A percentile compares a stretch with the other conserved stretches of the same genome.
These are phyloP conservation scores for Isoetes taiwanensis DNA, from an alignment of 75 land plant genomes.

Conservation along the genomic window DNA sequence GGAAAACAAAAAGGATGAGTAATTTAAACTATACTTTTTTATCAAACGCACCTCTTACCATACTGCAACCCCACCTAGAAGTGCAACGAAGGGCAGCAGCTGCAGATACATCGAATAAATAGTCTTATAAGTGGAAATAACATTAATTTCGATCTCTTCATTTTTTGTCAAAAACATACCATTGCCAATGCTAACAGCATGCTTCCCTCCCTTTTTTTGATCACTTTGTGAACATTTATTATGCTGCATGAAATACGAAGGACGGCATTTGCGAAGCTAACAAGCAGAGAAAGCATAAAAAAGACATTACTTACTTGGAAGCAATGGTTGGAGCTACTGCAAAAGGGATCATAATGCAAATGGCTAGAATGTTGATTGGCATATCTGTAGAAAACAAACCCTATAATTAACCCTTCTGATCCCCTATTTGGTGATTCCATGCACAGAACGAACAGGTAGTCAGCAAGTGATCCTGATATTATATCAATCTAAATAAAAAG, in stretches of 20 bases:
- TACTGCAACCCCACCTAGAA: conserved; percentile 49
- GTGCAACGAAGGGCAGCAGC: conserved; percentile 73
- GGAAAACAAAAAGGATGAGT: neutral
- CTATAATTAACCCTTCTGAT: too few species aligned
- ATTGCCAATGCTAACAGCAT: conserved; percentile 85
- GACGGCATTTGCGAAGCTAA: neutral
- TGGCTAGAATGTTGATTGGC: conserved; percentile 28
- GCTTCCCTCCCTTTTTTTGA: conserved; percentile 64
- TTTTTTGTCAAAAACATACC: conserved; percentile 29
- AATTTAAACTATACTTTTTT: neutral
- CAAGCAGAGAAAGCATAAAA: neutral
- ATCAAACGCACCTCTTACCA: conserved; percentile 38
- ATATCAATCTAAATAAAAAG: too few species aligned
- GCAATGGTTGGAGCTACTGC: conserved; percentile 70
- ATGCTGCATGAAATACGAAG: conserved; percentile 32
- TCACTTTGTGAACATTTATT: conserved; percentile 72
- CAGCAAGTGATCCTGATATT: too few species aligned
- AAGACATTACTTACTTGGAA: conserved; percentile 57
- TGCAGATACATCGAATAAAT: conserved; percentile 19
- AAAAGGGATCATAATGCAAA: conserved; percentile 37
- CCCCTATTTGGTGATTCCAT: too few species aligned
- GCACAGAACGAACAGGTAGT: too few species aligned
- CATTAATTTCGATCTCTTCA: neutral
- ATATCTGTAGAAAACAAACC: conserved; percentile 35
- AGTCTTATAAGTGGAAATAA: neutral